Evolutionary conservation across 2,329 filamentous ascomycete species (phyloP).

Genomic region (Phoma herbarum): DNA sequence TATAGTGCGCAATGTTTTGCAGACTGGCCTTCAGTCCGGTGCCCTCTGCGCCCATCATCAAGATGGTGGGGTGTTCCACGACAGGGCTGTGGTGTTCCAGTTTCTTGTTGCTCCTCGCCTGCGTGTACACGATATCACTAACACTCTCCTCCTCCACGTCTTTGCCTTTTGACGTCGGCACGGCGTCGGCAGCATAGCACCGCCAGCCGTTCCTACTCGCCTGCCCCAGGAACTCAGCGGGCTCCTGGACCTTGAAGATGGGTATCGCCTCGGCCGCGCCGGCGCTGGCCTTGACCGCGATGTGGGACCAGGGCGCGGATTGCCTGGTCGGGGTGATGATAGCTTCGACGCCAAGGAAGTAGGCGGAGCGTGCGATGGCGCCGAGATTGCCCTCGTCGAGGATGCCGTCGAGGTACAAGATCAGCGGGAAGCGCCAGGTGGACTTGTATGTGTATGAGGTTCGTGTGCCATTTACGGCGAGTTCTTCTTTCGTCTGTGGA

Average conservation of each 20-base stretch:
- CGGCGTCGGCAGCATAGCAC: slow-evolving; percentile 74
- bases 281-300: slow-evolving; percentile 85
- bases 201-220: slow-evolving; percentile 80
- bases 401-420: slow-evolving; percentile 78
- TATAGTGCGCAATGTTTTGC: slow-evolving; percentile 67
- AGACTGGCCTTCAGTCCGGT: slow-evolving; percentile 40
- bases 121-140: slow-evolving; percentile 36
- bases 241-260: slow-evolving; percentile 73
- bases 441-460: slow-evolving; percentile 58
- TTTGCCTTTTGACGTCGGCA: slow-evolving; percentile 43
- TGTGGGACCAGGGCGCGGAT: slow-evolving; percentile 75
- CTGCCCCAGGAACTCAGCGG: slow-evolving; percentile 72
- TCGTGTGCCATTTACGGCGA: slow-evolving; percentile 73
- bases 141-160: slow-evolving; percentile 31
- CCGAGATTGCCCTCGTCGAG: slow-evolving; percentile 91
- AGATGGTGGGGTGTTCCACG: slow-evolving; percentile 68
- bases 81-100: slow-evolving; percentile 42
- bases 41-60: slow-evolving; percentile 68
- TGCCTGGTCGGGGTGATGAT: slow-evolving; percentile 77
- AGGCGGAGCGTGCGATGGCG: slow-evolving; percentile 85
- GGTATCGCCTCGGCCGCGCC: slow-evolving; percentile 85
- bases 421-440: slow-evolving; percentile 69
- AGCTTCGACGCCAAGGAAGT: slow-evolving; percentile 89
- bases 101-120: slow-evolving; percentile 31
- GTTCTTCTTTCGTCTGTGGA: slow-evolving; percentile 78